Conservation (phyloP, 1,284 basidiomycete species). For the Rhodotorula sp. region DNA sequence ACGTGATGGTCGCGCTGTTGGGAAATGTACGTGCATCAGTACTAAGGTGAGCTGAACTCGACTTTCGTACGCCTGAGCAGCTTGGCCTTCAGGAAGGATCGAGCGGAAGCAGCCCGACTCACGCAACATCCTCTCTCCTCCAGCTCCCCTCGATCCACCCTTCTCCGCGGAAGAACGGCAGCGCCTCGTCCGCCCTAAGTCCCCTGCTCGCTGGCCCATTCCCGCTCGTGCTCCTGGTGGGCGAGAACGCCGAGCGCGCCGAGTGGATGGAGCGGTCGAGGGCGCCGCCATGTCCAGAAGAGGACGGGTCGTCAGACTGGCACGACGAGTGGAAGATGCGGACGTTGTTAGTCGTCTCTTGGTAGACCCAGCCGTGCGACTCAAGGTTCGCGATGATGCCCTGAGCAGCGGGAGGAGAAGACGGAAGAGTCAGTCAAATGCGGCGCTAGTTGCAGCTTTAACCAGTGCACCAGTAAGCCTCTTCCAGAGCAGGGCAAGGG, state of each 20-base stretch:
- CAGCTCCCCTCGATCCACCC: slow-evolving; percentile 37
- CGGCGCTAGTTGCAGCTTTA: too few relatives aligned
- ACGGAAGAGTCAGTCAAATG: not conserved
- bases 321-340: slow-evolving; percentile 26
- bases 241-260: not conserved
- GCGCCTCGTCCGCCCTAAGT: slow-evolving; percentile 26
- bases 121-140: slow-evolving; percentile 34
- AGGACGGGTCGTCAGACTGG: not conserved
- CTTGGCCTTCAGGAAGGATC: too few relatives aligned
- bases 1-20: slow-evolving; percentile 24
- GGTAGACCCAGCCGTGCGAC: slow-evolving; percentile 22
- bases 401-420: not conserved
- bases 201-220: slow-evolving; percentile 13
- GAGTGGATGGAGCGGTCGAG: not conserved
- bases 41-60: too few relatives aligned
- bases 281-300: not conserved
- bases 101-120: not conserved
- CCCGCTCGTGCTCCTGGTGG: not conserved
- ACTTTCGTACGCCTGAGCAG: too few relatives aligned
- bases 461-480: too few relatives aligned
- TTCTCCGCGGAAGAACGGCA: slow-evolving; percentile 38
- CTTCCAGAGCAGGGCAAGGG: not conserved
- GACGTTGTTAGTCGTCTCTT: slow-evolving; percentile 23
- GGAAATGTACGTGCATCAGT: not conserved
- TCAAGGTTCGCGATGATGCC: slow-evolving; percentile 30